Conservation (phyloP, 2,329 filamentous ascomycete genomes). For the Reticulascus tulasneorum region DNA sequence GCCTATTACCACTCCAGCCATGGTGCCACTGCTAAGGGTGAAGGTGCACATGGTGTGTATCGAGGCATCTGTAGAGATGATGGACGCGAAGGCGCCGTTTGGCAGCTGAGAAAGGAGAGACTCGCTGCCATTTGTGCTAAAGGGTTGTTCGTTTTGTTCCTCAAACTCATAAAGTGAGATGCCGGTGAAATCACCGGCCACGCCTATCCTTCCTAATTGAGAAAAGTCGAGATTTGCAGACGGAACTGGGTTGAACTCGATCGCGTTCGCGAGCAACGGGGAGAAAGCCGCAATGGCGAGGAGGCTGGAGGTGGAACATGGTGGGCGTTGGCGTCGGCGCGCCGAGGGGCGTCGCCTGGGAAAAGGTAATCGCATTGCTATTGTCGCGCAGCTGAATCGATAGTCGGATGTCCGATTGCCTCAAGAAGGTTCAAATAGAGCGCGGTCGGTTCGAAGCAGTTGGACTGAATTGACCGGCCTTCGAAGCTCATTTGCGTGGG, state of each 20-base stretch:
- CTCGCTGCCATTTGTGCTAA: slow-evolving; percentile 72
- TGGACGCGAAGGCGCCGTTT: slow-evolving; percentile 73
- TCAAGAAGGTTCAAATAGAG: no score
- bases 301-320: slow-evolving; percentile 28
- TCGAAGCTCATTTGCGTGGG: slow-evolving; percentile 13
- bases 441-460: slow-evolving; percentile 6
- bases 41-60: slow-evolving; percentile 89
- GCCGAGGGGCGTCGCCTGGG: slow-evolving; percentile 37
- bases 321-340: slow-evolving; percentile 28
- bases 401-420: background rate
- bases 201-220: slow-evolving; percentile 74
- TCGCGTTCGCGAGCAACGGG: slow-evolving; percentile 40
- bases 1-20: slow-evolving; percentile 76
- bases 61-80: slow-evolving; percentile 75
- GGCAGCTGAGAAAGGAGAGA: slow-evolving; percentile 78
- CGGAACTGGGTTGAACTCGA: slow-evolving; percentile 59
- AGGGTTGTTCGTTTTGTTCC: slow-evolving; percentile 68
- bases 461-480: slow-evolving; percentile 1
- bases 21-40: slow-evolving; percentile 58
- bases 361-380: slow-evolving; percentile 45
- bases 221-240: slow-evolving; percentile 73
- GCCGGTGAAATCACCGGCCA: slow-evolving; percentile 86
- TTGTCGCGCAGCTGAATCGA: background rate
- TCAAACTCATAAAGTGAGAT: slow-evolving; percentile 86
- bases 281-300: slow-evolving; percentile 37